Evolutionary conservation across 495 filamentous ascomycete genomes (phyloP), one percentile per base, ranked within the genome.

Genomic region (Staphylotrichum longicolle): DNA sequence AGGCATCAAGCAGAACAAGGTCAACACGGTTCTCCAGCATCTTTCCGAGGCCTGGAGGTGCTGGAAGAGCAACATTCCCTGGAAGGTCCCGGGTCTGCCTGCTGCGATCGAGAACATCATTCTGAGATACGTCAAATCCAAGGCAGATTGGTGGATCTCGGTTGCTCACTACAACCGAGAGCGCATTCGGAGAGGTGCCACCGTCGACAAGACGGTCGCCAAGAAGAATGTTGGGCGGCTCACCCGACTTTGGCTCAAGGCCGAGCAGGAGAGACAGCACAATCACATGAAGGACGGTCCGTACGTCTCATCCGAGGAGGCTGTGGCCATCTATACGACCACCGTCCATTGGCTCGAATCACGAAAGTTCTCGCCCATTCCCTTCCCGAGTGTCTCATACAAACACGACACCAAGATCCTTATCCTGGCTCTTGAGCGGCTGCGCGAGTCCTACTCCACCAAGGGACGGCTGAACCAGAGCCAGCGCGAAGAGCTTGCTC

Each of bases 51-150:
- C 94, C 8, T 99, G 94, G 94, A 83, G 94, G 74, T 99, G 94
- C 76, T 99, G 94, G 94, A 99, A 99, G 88, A 96, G 92, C 82
- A 98, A 98, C 69, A 98, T 98, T 67, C 94, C 94, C 5, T 98
- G 94, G 94, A 98, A 98, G 77, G 94, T 98, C 3, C 94, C 94
- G 57, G 94, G 94, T 35, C 74, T 98, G 54, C 94, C 94, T 45
- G 95, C 95, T 3, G 92, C 94, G 3, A 98, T 98, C 59, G 94
- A 98, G 75, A 98, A 98, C 68, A 96, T 98, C 67, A 98, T 98
- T 68, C 82, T 98, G 61, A 88, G 94, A 62, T 98, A 98, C 66
- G 94, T 98, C 61, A 98, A 98, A 82, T 90, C 91, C 72, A 98
- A 98, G 78, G 95, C 94, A 33, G 94, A 98, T 73, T 98, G 94